Conservation (phyloP, 768 basidiomycete genomes). For the Glaciozyma martinii region DNA sequence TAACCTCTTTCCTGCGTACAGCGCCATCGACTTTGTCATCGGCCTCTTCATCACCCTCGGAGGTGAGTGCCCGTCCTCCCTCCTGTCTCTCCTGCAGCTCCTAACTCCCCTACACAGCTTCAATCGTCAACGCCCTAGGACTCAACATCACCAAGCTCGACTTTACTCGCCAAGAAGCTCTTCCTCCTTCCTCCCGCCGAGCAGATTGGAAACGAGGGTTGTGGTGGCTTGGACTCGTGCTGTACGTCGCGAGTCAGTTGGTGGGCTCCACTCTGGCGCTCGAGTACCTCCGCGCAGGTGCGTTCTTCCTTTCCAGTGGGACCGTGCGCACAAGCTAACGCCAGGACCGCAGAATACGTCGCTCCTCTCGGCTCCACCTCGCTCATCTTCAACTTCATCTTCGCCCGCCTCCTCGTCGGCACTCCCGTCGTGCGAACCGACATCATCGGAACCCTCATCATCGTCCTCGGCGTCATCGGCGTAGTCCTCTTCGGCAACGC, state of each 20-base stretch:
- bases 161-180: constrained; percentile 65
- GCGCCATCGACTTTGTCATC: constrained; percentile 32
- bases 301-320: not conserved
- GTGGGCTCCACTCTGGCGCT: constrained; percentile 79
- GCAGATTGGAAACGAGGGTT: constrained; percentile 73
- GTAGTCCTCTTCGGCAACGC: constrained; percentile 38
- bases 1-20: not conserved
- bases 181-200: constrained; percentile 66
- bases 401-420: constrained; percentile 65
- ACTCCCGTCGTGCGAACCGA: constrained; percentile 75
- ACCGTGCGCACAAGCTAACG: not conserved
- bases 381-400: constrained; percentile 86
- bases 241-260: constrained; percentile 86
- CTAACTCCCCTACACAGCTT: constrained; percentile 51
- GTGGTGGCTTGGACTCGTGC: constrained; percentile 59
- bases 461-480: constrained; percentile 74
- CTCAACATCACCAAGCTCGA: constrained; percentile 90
- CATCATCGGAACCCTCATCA: constrained; percentile 77
- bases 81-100: constrained; percentile 38
- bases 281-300: constrained; percentile 67
- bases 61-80: constrained; percentile 57
- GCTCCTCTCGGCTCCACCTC: constrained; percentile 89
- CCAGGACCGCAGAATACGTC: constrained; percentile 62
- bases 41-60: constrained; percentile 67
- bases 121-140: constrained; percentile 46